phyloP scores from a whole-genome alignment of 805 yeast genomes.

The Candida vaughaniae region DNA sequence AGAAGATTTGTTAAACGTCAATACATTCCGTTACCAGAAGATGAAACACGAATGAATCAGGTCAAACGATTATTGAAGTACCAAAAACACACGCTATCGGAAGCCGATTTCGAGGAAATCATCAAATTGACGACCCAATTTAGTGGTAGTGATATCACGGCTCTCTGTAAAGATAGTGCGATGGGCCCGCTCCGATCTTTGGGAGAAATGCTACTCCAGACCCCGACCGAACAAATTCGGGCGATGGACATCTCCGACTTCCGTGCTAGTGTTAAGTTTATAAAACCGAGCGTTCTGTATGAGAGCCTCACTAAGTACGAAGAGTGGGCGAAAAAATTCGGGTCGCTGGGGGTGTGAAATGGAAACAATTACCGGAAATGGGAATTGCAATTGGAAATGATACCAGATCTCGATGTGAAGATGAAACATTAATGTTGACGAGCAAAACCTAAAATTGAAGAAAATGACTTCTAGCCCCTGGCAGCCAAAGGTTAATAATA shows the following conservation, averaged over 20 bases:
- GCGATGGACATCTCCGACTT: conserved; percentile 76
- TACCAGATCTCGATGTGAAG: too few species aligned
- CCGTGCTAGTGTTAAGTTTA: conserved; percentile 66
- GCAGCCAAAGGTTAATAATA: too few species aligned
- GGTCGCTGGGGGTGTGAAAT: conserved; percentile 69
- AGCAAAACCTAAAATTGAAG: too few species aligned
- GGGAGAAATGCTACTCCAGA: conserved; percentile 75
- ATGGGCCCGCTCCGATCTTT: conserved; percentile 93
- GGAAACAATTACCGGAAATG: too few species aligned
- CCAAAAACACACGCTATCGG: conserved; percentile 70
- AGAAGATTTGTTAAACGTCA: conserved; percentile 89
- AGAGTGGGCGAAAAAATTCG: conserved; percentile 83
- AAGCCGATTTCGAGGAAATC: conserved; percentile 59
- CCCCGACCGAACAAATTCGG: conserved; percentile 73
- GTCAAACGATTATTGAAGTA: conserved; percentile 62
- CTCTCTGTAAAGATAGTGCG: conserved; percentile 94
- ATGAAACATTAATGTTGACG: too few species aligned
- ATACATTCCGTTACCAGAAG: conserved; percentile 92
- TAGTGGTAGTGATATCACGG: conserved; percentile 93
- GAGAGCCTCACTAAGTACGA: conserved; percentile 81
- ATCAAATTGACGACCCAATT: conserved; percentile 69
- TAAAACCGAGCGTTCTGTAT: conserved; percentile 83
- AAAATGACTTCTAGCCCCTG: too few species aligned
- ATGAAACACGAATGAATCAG: conserved; percentile 74
- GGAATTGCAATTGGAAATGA: too few species aligned